Evolutionary conservation across 2,329 filamentous ascomycete species (phyloP), one percentile per base, ranked within the genome.

Genomic region (Ophiostoma ulmi): DNA sequence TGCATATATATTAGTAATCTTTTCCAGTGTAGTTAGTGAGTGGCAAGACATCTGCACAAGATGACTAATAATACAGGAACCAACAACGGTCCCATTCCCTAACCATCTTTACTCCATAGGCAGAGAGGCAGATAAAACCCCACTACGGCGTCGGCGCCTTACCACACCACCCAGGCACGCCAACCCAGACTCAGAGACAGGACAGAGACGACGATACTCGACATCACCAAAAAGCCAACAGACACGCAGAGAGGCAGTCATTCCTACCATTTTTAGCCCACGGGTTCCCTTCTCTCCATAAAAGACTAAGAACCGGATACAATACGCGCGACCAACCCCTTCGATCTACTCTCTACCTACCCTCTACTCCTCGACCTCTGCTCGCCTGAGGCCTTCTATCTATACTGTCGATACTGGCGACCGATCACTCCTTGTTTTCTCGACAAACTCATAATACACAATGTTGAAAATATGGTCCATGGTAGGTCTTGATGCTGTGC

Each of bases 401-500:
- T 31, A 31, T 31, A 48, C 44, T 48, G 44, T 7, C 44, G 44
- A 48, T 48, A 48, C 44, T 48, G n/a, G 44, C 5, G 8, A 20
- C 17, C 17, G 44, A 20, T 7, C 17, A 48, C 17, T 48, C 44
- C 4, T 20, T 20, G 44, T 7, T 8, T 7, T 48, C 44, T 17
- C 7, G 44, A 17, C 58, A 10, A 10, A 1, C 10, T 10, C 36
- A 26, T 13, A 20, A 48, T 35, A 31, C 83, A 94, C 84, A 78
- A 98, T 98, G 95, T 87, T 97, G 86, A 98, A 98, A 85, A 97
- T 98, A 85, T 98, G 94, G 95, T 97, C 93, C 77, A 97, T 98
- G 94, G 93, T 96, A 84, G 55, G 52, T 72, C 41, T 3, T 22
- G 38, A 17, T 31, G 20, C 2, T n/a, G 20, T 65, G 8, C 58